Evolutionary conservation across 1,139 yeast genomes (phyloP).

Genomic region (Saccharomycopsis phalli): DNA sequence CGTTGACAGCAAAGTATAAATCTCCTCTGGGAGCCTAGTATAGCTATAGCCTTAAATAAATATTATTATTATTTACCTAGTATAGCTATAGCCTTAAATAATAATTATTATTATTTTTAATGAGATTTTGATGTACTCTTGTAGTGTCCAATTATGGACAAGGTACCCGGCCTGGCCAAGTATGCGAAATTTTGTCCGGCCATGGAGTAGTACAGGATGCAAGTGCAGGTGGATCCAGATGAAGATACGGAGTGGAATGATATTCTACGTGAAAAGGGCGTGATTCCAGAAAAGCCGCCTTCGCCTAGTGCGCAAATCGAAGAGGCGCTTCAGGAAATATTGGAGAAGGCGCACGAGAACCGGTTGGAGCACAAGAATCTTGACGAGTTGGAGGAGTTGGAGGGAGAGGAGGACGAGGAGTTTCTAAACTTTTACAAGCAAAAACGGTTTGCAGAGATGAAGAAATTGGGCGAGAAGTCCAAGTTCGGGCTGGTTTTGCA

Average conservation of each 20-base stretch:
- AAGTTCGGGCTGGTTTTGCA: constrained; percentile 73
- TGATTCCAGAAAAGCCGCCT: constrained; percentile 86
- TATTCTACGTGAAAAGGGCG: constrained; percentile 78
- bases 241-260: constrained; percentile 99
- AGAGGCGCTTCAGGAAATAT: constrained; percentile 78
- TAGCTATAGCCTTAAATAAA: too few species aligned
- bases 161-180: too few species aligned
- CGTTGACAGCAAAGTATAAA: too few species aligned
- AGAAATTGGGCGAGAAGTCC: constrained; percentile 48
- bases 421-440: constrained; percentile 66
- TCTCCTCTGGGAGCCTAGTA: too few species aligned
- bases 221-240: constrained; percentile 85
- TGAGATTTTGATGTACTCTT: too few species aligned
- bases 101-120: too few species aligned
- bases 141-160: too few species aligned
- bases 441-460: constrained; percentile 67
- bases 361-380: constrained; percentile 65
- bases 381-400: constrained; percentile 74
- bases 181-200: too few species aligned
- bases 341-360: constrained; percentile 64
- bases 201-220: too few species aligned
- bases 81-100: too few species aligned
- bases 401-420: constrained; percentile 71
- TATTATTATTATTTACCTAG: too few species aligned
- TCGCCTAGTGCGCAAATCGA: constrained; percentile 84